These are phyloP conservation scores for Globisporangium abappressorium DNA, from an alignment of 352 stramenopile species.

Conservation along the genomic window DNA sequence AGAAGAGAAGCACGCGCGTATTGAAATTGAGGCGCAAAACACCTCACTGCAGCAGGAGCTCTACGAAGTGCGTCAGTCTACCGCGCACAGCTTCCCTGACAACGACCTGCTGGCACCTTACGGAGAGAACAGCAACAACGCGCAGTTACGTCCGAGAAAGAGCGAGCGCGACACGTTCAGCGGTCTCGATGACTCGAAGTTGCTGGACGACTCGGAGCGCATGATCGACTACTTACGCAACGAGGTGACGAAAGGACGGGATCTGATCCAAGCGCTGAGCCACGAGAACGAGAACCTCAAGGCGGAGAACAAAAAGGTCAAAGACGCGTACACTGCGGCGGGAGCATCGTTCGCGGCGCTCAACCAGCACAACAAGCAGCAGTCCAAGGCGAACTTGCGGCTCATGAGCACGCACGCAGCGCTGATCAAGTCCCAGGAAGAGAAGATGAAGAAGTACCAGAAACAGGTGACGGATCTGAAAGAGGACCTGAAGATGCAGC, in stretches of 20 bases:
- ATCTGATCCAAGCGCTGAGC: constrained; percentile 58
- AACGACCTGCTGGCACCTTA: constrained; percentile 33
- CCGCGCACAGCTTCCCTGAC: constrained; percentile 40
- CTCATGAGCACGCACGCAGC: constrained; percentile 86
- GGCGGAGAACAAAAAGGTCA: constrained; percentile 86
- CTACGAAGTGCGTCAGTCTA: constrained; percentile 54
- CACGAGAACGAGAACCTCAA: constrained; percentile 85
- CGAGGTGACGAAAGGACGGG: constrained; percentile 73
- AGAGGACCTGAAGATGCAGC: constrained; percentile 78
- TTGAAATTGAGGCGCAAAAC: constrained; percentile 75
- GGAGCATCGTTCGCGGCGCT: constrained; percentile 90
- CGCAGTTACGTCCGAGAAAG: neutral
- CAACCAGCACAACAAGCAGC: constrained; percentile 93
- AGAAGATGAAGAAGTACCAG: constrained; percentile 90
- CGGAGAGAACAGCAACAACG: constrained; percentile 10
- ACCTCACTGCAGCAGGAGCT: constrained; percentile 71
- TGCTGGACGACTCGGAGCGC: constrained; percentile 78
- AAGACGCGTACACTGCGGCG: constrained; percentile 91
- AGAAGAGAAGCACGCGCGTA: constrained; percentile 68
- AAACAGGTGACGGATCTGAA: constrained; percentile 82
- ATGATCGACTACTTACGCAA: constrained; percentile 85
- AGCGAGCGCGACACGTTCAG: constrained; percentile 35
- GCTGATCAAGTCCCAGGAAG: constrained; percentile 85
- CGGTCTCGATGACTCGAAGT: constrained; percentile 49
- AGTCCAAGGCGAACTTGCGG: constrained; percentile 90